These are phyloP conservation scores for Eutrema yunnanense DNA, from an alignment of 345 rosid species.

Conservation along the genomic window DNA sequence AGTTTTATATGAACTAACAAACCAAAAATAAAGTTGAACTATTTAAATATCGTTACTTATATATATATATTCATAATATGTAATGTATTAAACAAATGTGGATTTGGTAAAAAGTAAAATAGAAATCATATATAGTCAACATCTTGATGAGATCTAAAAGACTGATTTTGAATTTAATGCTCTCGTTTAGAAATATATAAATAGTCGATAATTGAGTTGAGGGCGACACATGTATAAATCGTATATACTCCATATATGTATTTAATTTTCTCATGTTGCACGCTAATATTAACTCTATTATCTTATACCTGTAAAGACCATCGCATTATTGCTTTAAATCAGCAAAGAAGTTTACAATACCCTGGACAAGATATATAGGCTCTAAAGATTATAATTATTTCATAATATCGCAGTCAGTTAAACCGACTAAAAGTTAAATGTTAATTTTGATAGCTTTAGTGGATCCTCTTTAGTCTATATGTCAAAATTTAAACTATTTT, in stretches of 20 bases:
- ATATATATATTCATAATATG: no score
- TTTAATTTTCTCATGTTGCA: slow-evolving; percentile 21
- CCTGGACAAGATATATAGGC: not conserved
- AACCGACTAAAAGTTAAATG: not conserved
- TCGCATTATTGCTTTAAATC: not conserved
- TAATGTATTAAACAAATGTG: no score
- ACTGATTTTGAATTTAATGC: slow-evolving; percentile 5
- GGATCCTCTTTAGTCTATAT: not conserved
- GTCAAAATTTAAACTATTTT: not conserved
- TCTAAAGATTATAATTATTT: not conserved
- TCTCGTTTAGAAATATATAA: not conserved
- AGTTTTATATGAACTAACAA: no score
- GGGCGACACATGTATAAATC: not conserved
- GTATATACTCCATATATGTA: not conserved
- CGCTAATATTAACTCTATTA: not conserved
- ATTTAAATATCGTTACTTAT: no score
- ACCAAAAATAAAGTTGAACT: no score
- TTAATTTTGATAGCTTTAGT: not conserved
- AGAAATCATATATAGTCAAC: not conserved
- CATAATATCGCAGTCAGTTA: not conserved
- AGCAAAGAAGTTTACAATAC: not conserved
- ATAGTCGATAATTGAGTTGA: not conserved
- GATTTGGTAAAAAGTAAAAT: not conserved
- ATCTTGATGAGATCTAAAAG: slow-evolving; percentile 16
- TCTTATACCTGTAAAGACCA: not conserved